Evolutionary conservation across 345 rosid genomes (phyloP).

Genomic region (Gossypium raimondii): DNA sequence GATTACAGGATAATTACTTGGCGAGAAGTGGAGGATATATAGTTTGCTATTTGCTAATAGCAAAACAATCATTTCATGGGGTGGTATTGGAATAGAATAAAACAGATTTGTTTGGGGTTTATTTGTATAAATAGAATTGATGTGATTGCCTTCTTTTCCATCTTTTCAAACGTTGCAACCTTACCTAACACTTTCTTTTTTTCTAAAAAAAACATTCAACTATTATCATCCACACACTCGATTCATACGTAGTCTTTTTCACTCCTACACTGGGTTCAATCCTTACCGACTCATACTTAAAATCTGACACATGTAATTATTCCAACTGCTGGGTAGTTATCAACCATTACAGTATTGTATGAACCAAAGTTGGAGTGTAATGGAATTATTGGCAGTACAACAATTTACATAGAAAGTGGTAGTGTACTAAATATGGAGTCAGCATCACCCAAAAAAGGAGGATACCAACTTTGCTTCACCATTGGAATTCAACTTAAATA

Average conservation of each 20-base stretch:
- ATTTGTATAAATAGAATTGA: constrained; percentile 4
- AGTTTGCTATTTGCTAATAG: neutral
- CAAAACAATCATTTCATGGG: neutral
- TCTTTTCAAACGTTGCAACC: constrained; percentile 1
- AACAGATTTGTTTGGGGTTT: neutral
- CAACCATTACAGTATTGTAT: too few species aligned
- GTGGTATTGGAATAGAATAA: neutral
- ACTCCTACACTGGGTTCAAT: too few species aligned
- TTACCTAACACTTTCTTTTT: constrained; percentile 23
- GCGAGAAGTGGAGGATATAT: neutral
- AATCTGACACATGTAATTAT: too few species aligned
- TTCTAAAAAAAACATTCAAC: constrained; percentile 11
- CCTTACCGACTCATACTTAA: too few species aligned
- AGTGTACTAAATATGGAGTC: neutral
- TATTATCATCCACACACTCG: too few species aligned
- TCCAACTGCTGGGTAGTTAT: too few species aligned
- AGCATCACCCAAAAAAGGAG: neutral
- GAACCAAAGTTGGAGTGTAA: too few species aligned
- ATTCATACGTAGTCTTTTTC: too few species aligned
- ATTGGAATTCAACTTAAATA: neutral
- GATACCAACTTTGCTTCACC: neutral
- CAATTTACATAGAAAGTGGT: neutral
- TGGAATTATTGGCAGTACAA: neutral
- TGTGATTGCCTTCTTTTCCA: constrained; percentile 20
- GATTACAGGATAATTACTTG: neutral